Evolutionary conservation across 257 asterid genomes (phyloP).

Genomic region (Galeopsis tetrahit): DNA sequence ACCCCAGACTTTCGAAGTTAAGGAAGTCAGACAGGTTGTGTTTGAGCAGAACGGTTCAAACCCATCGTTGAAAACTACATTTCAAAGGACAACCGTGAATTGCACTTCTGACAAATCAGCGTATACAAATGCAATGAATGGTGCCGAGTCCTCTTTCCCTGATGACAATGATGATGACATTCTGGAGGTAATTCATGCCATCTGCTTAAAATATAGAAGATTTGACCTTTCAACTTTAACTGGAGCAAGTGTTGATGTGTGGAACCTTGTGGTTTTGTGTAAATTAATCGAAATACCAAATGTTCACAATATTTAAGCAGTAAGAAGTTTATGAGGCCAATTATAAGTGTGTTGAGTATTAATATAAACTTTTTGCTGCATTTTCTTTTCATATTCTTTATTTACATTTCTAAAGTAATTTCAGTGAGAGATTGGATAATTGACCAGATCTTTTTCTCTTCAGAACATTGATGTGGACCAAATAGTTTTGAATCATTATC

Average conservation of each 20-base stretch:
- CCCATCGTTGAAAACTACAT: constrained; percentile 37
- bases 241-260: not conserved
- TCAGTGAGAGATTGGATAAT: constrained; percentile 25
- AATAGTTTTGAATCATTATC: constrained; percentile 72
- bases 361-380: constrained; percentile 19
- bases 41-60: constrained; percentile 39
- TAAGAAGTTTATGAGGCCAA: constrained; percentile 18
- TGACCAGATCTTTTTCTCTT: constrained; percentile 23
- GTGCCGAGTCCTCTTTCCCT: constrained; percentile 32
- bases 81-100: constrained; percentile 39
- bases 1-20: constrained; percentile 40
- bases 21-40: constrained; percentile 45
- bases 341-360: constrained; percentile 16
- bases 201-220: constrained; percentile 27
- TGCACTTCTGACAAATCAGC: constrained; percentile 42
- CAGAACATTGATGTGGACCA: constrained; percentile 89
- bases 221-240: constrained; percentile 25
- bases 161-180: constrained; percentile 71
- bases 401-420: constrained; percentile 18
- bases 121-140: constrained; percentile 39
- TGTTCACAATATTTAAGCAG: constrained; percentile 19
- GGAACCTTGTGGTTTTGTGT: constrained; percentile 9
- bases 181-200: constrained; percentile 66
- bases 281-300: constrained; percentile 6
- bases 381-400: not conserved